A percentile compares a stretch with the other conserved stretches of the same genome.
These are phyloP conservation scores for Corinectria fuckeliana DNA, from an alignment of 2,329 filamentous ascomycete genomes.

Conservation along the genomic window DNA sequence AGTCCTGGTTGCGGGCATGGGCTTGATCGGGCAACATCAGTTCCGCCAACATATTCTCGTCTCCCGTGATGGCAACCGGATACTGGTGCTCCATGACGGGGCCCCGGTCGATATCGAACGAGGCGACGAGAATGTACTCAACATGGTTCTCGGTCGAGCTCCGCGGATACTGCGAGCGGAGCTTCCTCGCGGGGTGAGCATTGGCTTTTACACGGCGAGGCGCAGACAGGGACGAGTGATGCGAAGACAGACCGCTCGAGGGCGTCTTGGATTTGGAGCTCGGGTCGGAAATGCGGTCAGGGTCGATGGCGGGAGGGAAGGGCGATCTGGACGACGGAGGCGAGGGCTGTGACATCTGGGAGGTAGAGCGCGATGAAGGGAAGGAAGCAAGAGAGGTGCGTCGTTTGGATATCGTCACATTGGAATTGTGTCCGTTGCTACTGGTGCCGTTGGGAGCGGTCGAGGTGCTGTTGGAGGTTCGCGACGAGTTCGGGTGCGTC, in stretches of 20 bases:
- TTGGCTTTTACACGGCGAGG: constrained; percentile 58
- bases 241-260: constrained; percentile 64
- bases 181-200: constrained; percentile 59
- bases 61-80: constrained; percentile 90
- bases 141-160: constrained; percentile 87
- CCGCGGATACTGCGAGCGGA: constrained; percentile 79
- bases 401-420: constrained; percentile 42
- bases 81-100: constrained; percentile 99
- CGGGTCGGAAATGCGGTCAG: constrained; percentile 63
- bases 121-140: constrained; percentile 96
- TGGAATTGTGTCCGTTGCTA: constrained; percentile 44
- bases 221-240: constrained; percentile 66
- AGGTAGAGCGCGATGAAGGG: constrained; percentile 63
- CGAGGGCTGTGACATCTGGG: constrained; percentile 62
- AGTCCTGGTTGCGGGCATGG: constrained; percentile 93
- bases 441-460: constrained; percentile 41
- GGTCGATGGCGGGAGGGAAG: constrained; percentile 55
- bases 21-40: constrained; percentile 98
- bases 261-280: constrained; percentile 67
- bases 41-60: constrained; percentile 97
- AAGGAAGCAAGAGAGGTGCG: constrained; percentile 70
- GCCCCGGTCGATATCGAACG: constrained; percentile 94
- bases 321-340: constrained; percentile 63
- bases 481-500: constrained; percentile 51
- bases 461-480: constrained; percentile 35